These are phyloP conservation scores for Pinus albicaulis DNA, from an alignment of 75 land plant genomes.

Conservation along the genomic window DNA sequence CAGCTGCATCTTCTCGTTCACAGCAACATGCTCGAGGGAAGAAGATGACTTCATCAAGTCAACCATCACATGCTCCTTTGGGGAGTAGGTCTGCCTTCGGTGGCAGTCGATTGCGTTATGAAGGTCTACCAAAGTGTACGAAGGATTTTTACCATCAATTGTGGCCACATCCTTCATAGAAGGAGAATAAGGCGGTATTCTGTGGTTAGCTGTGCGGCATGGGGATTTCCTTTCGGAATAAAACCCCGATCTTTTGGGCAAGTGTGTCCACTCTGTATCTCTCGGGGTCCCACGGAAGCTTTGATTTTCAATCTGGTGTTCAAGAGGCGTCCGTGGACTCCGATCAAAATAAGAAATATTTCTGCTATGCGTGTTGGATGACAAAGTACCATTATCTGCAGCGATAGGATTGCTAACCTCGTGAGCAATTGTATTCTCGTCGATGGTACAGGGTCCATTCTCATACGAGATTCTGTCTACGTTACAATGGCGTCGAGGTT, in stretches of 20 bases:
- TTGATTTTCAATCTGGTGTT: neutral
- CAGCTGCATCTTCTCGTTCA: slow-evolving; percentile 1
- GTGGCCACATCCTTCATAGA: neutral
- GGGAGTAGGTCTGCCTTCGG: neutral
- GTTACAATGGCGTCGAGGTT: neutral
- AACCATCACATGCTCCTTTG: neutral
- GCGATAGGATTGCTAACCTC: neutral
- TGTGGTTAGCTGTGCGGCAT: neutral
- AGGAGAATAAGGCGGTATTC: neutral
- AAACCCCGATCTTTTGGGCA: neutral
- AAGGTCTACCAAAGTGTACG: neutral
- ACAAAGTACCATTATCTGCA: neutral
- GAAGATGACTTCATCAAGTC: neutral
- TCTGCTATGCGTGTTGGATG: neutral
- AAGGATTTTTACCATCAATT: neutral
- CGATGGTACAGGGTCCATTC: neutral
- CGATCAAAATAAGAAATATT: neutral
- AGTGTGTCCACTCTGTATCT: neutral
- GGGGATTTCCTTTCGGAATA: neutral
- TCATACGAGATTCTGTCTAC: neutral
- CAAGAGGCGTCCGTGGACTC: neutral
- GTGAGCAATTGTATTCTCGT: neutral
- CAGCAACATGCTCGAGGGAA: neutral
- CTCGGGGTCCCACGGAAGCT: neutral
- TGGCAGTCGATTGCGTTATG: neutral